phyloP scores from a whole-genome alignment of 1,284 basidiomycete genomes.

The Ganoderma boninense region DNA sequence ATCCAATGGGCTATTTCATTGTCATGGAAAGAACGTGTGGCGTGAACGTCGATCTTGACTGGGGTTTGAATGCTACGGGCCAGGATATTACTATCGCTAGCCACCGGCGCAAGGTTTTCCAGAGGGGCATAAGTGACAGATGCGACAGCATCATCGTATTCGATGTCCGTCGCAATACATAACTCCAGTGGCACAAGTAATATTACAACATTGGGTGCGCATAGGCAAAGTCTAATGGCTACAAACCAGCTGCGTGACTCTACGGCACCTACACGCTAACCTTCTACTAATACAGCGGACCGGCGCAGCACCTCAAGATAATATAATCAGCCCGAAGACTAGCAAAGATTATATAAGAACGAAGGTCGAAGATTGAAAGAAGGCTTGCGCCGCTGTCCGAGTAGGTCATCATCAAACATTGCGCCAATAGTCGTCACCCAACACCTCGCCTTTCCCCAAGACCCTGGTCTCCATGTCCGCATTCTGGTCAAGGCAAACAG shows the following conservation, averaged over 20 bases:
- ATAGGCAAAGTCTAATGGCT: slow-evolving; percentile 1
- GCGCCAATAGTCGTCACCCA: slow-evolving; percentile 21
- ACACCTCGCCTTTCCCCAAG: not conserved
- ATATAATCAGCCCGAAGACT: not conserved
- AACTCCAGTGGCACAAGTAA: not conserved
- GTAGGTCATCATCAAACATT: not conserved
- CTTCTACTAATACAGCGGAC: not conserved
- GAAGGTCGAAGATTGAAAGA: not conserved
- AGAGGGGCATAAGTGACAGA: no score
- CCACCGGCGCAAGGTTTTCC: no score
- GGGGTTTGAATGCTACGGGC: no score
- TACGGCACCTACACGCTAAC: not conserved
- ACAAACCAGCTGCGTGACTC: slow-evolving; percentile 3
- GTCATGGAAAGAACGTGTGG: not conserved
- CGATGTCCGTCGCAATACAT: not conserved
- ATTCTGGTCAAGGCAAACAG: not conserved
- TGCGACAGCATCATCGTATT: not conserved
- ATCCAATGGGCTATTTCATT: not conserved
- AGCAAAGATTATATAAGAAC: not conserved
- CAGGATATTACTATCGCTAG: not conserved
- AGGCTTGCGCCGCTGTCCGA: no score
- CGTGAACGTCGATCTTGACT: not conserved
- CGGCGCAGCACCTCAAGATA: not conserved
- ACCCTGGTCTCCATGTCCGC: not conserved
- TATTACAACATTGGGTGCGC: not conserved